A percentile compares a stretch with the other conserved stretches of the same genome.
These are phyloP conservation scores for Chytriomyces sp. DNA, from an alignment of 192 early-diverging fungal species.

Conservation along the genomic window DNA sequence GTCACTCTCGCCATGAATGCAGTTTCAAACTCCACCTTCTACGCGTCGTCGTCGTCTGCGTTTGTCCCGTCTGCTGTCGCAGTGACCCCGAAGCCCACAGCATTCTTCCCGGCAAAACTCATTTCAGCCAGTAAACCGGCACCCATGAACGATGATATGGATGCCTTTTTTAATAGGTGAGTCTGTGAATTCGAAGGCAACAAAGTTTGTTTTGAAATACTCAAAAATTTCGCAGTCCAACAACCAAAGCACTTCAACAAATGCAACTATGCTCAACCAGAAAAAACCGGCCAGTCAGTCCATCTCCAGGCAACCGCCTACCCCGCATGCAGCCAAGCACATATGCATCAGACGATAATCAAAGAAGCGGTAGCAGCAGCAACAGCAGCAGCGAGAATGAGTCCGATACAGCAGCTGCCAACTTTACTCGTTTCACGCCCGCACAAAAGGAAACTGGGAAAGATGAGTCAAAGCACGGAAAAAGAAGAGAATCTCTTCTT, in stretches of 20 bases:
- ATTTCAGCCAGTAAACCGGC: background rate
- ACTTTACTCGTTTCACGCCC: background rate
- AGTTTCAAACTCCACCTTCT: background rate
- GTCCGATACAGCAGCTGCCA: background rate
- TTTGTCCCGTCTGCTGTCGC: slow-evolving; percentile 6
- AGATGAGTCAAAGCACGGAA: no score
- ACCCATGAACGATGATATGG: slow-evolving; percentile 1
- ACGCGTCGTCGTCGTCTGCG: slow-evolving; percentile 19
- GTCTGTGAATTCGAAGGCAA: background rate
- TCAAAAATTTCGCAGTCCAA: slow-evolving; percentile 8
- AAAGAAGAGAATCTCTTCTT: no score
- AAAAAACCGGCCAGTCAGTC: background rate
- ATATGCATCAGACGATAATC: background rate
- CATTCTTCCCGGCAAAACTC: slow-evolving; percentile 11
- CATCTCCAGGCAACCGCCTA: background rate
- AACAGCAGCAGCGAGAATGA: background rate
- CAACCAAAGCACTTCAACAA: background rate
- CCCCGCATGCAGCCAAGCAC: no score
- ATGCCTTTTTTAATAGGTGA: slow-evolving; percentile 21
- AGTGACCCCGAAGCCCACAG: slow-evolving; percentile 12
- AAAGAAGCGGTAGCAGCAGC: no score
- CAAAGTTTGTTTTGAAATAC: background rate
- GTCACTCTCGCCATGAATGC: no score
- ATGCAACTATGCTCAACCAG: background rate
- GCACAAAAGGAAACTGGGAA: no score